Conservation (phyloP, 768 basidiomycete species). For the Serendipita vermifera region DNA sequence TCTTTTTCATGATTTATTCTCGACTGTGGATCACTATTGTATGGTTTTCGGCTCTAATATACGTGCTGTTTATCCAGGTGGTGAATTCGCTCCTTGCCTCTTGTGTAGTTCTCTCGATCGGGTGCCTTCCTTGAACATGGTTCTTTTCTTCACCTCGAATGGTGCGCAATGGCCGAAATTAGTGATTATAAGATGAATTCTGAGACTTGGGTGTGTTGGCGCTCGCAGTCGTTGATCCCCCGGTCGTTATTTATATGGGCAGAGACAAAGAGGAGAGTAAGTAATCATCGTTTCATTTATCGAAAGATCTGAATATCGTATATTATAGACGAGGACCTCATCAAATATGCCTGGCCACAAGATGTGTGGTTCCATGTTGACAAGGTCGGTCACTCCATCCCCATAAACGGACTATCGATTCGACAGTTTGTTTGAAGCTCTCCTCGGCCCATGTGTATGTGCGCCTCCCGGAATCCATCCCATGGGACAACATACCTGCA, state of each 20-base stretch:
- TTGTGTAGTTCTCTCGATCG: no score
- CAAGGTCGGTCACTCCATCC: slow-evolving; percentile 30
- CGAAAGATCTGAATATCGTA: background rate
- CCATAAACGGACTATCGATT: background rate
- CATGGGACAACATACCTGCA: slow-evolving; percentile 64
- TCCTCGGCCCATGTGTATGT: slow-evolving; percentile 95
- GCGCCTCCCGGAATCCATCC: slow-evolving; percentile 68
- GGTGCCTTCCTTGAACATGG: slow-evolving; percentile 30
- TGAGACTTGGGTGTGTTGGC: no score
- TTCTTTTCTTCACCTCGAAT: slow-evolving; percentile 49
- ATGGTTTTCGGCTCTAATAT: no score
- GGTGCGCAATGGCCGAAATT: slow-evolving; percentile 21
- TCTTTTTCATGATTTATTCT: no score
- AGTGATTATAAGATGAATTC: slow-evolving; percentile 12
- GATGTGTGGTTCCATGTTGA: slow-evolving; percentile 97
- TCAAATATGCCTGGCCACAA: slow-evolving; percentile 82
- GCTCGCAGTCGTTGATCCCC: slow-evolving; percentile 41
- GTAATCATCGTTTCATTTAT: slow-evolving; percentile 19
- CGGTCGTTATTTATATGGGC: slow-evolving; percentile 81
- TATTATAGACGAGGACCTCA: slow-evolving; percentile 77
- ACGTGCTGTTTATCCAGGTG: no score
- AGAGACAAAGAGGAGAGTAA: slow-evolving; percentile 92
- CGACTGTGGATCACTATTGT: no score
- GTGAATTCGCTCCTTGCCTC: no score
- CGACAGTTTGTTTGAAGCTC: slow-evolving; percentile 28